Evolutionary conservation across 2,329 filamentous ascomycete genomes (phyloP).

Genomic region (Alternaria gansuensis): DNA sequence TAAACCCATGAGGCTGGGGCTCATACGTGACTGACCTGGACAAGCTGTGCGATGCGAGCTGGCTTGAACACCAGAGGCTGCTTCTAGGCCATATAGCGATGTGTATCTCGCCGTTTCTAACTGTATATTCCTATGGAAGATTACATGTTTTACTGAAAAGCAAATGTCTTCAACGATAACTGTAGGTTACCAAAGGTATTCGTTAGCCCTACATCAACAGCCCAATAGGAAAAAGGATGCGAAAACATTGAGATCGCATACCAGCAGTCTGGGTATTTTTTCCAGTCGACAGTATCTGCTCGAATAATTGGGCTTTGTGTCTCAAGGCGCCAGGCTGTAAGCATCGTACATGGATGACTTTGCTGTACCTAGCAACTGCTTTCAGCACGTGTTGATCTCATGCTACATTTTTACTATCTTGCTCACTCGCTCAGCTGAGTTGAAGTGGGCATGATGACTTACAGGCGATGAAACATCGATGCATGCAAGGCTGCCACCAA

Average conservation of each 20-base stretch:
- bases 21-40: not conserved
- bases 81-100: too few species aligned
- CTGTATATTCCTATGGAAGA: too few species aligned
- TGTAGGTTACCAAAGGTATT: too few species aligned
- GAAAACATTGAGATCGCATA: too few species aligned
- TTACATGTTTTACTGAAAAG: too few species aligned
- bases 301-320: not conserved
- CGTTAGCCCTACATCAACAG: too few species aligned
- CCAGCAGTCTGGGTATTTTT: not conserved
- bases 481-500: slow-evolving; percentile 13
- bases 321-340: not conserved
- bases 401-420: not conserved
- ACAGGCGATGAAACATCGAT: not conserved
- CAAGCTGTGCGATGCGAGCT: not conserved
- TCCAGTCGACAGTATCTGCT: not conserved
- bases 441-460: not conserved
- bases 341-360: not conserved
- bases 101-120: too few species aligned
- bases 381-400: not conserved
- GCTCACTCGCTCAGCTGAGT: not conserved
- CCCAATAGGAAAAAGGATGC: too few species aligned
- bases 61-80: too few species aligned
- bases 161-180: too few species aligned
- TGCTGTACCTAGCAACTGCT: not conserved
- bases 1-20: not conserved